A percentile compares a stretch with the other conserved stretches of the same genome.
Evolutionary conservation across 805 yeast species (phyloP).

Genomic region (Dipodascus albidus): DNA sequence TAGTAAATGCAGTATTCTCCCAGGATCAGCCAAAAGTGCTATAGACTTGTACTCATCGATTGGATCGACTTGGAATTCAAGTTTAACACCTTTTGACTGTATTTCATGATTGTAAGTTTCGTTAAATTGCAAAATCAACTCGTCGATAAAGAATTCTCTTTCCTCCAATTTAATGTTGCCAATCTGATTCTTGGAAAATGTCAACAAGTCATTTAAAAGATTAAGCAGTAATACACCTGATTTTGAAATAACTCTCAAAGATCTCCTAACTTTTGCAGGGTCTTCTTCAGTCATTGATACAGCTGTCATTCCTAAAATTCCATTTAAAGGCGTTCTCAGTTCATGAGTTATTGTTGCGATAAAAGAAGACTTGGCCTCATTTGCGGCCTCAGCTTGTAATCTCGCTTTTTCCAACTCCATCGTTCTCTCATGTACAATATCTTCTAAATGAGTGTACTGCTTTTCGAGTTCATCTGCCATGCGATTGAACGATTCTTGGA

Average conservation of each 20-base stretch:
- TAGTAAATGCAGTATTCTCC: slow-evolving; percentile 80
- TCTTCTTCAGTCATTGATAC: slow-evolving; percentile 84
- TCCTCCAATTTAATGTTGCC: slow-evolving; percentile 76
- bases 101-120: slow-evolving; percentile 61
- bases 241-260: slow-evolving; percentile 72
- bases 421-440: slow-evolving; percentile 76
- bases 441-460: slow-evolving; percentile 76
- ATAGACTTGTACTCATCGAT: slow-evolving; percentile 23
- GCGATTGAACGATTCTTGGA: slow-evolving; percentile 77
- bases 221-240: slow-evolving; percentile 86
- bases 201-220: slow-evolving; percentile 78
- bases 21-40: slow-evolving; percentile 77
- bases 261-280: slow-evolving; percentile 52
- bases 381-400: slow-evolving; percentile 84
- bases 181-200: slow-evolving; percentile 85
- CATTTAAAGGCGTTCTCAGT: slow-evolving; percentile 89
- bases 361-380: slow-evolving; percentile 91
- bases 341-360: slow-evolving; percentile 91
- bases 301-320: slow-evolving; percentile 91
- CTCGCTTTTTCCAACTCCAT: slow-evolving; percentile 81
- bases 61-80: slow-evolving; percentile 18
- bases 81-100: slow-evolving; percentile 28
- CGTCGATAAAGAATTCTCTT: slow-evolving; percentile 66
- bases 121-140: slow-evolving; percentile 72
- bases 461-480: slow-evolving; percentile 82